Percentiles rank a stretch among this genome's conserved stretches.
Evolutionary conservation across 192 early-diverging fungal species (phyloP).

Genomic region (Mortierella claussenii): DNA sequence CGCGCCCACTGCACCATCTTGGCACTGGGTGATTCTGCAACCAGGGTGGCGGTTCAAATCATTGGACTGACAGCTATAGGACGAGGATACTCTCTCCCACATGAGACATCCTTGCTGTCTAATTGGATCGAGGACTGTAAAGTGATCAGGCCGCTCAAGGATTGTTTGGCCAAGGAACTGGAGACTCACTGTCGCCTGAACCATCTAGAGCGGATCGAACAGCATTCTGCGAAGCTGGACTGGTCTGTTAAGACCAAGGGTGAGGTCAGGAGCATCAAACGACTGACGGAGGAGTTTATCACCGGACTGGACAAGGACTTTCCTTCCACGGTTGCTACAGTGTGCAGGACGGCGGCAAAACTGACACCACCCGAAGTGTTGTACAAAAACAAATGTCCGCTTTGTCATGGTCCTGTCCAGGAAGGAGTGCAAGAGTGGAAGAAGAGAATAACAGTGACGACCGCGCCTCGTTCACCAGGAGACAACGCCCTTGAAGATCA

Average conservation of each 20-base stretch:
- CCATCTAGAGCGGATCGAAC: constrained; percentile 19
- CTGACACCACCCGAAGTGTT: constrained; percentile 66
- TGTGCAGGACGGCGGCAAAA: constrained; percentile 84
- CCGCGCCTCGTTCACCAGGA: constrained; percentile 9
- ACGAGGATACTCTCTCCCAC: constrained; percentile 84
- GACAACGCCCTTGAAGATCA: neutral
- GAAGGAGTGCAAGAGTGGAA: constrained; percentile 59
- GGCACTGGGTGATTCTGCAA: constrained; percentile 82
- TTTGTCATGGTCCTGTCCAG: constrained; percentile 70
- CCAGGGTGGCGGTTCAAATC: constrained; percentile 79
- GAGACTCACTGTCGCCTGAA: constrained; percentile 71
- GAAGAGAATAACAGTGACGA: constrained; percentile 59
- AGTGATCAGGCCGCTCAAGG: constrained; percentile 82
- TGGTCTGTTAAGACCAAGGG: constrained; percentile 38
- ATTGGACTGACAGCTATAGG: constrained; percentile 85
- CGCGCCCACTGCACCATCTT: constrained; percentile 68
- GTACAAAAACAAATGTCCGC: constrained; percentile 62
- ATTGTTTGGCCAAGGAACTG: constrained; percentile 83
- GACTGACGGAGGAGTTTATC: constrained; percentile 82
- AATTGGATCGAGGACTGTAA: constrained; percentile 65
- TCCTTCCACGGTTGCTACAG: constrained; percentile 85
- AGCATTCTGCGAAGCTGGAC: constrained; percentile 25
- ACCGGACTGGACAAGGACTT: constrained; percentile 82
- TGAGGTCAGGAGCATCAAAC: constrained; percentile 60
- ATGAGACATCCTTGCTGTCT: constrained; percentile 73